These are phyloP conservation scores for Colletotrichum chrysophilum DNA, from an alignment of 2,329 filamentous ascomycete species.

Conservation along the genomic window DNA sequence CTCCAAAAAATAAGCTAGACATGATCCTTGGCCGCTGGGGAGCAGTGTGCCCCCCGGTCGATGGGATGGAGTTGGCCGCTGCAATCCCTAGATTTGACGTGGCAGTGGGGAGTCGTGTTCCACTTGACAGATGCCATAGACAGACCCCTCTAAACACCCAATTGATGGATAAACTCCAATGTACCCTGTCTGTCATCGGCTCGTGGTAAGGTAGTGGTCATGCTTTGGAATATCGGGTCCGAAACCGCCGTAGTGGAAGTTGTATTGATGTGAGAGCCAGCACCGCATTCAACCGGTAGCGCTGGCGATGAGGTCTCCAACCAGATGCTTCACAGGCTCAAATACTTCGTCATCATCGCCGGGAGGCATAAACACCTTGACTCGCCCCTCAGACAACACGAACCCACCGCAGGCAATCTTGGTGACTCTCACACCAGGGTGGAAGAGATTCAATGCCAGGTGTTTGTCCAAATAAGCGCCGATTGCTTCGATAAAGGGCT, in stretches of 20 bases:
- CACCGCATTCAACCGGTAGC: neutral
- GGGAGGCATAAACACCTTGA: slow-evolving; percentile 50
- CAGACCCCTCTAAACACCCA: neutral
- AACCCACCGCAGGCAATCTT: slow-evolving; percentile 64
- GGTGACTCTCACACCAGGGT: slow-evolving; percentile 56
- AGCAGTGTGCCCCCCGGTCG: neutral
- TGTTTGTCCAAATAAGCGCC: slow-evolving; percentile 56
- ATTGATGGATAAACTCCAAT: neutral
- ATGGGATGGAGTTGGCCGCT: neutral
- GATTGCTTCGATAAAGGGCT: slow-evolving; percentile 58
- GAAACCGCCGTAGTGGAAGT: neutral
- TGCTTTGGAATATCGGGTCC: neutral
- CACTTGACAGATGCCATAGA: neutral
- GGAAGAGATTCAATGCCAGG: slow-evolving; percentile 59
- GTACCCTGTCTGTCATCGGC: neutral
- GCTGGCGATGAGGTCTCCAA: neutral
- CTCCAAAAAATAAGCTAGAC: neutral
- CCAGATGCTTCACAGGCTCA: slow-evolving; percentile 6
- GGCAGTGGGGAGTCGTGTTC: neutral
- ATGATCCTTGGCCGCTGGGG: neutral
- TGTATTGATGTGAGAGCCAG: neutral
- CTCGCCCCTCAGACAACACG: slow-evolving; percentile 54
- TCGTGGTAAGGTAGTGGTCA: neutral
- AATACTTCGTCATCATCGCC: neutral
- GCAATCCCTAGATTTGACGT: neutral